Conservation (phyloP, 2,329 filamentous ascomycete genomes). For the Botrytis medusae region DNA sequence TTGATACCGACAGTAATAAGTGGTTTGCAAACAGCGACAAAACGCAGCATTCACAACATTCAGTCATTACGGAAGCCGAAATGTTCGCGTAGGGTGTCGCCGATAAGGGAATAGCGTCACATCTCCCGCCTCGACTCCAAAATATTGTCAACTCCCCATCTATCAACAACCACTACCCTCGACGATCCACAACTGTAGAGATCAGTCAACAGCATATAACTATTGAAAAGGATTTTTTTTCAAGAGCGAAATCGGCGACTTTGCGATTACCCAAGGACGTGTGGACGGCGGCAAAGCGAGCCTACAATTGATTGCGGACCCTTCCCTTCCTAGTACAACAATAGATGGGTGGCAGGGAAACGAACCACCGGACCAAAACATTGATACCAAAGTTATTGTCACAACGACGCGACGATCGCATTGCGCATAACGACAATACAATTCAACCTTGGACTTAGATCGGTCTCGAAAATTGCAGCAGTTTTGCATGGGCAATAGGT, state of each 20-base stretch:
- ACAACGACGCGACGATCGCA: constrained; percentile 21
- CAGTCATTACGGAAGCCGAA: neutral
- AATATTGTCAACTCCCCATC: constrained; percentile 15
- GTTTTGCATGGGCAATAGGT: constrained; percentile 2
- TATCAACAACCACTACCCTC: constrained; percentile 13
- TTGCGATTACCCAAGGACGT: neutral
- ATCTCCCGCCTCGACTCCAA: constrained; percentile 21
- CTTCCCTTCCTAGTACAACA: neutral
- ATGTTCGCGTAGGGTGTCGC: constrained; percentile 9
- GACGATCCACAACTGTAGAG: constrained; percentile 13
- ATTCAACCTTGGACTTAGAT: neutral
- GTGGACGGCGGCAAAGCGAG: constrained; percentile 12
- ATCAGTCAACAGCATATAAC: constrained; percentile 8
- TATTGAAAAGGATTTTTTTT: neutral
- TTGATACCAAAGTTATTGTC: constrained; percentile 9
- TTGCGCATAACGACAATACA: constrained; percentile 12
- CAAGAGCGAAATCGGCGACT: neutral
- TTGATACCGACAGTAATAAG: neutral
- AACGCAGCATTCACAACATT: neutral
- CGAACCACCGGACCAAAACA: constrained; percentile 14
- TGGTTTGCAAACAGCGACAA: neutral
- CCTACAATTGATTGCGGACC: constrained; percentile 20
- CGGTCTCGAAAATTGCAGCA: constrained; percentile 6
- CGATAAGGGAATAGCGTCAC: constrained; percentile 24
- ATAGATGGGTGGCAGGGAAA: constrained; percentile 20